Conservation (phyloP, 148 eudicot species). For the Arctostaphylos glauca region DNA sequence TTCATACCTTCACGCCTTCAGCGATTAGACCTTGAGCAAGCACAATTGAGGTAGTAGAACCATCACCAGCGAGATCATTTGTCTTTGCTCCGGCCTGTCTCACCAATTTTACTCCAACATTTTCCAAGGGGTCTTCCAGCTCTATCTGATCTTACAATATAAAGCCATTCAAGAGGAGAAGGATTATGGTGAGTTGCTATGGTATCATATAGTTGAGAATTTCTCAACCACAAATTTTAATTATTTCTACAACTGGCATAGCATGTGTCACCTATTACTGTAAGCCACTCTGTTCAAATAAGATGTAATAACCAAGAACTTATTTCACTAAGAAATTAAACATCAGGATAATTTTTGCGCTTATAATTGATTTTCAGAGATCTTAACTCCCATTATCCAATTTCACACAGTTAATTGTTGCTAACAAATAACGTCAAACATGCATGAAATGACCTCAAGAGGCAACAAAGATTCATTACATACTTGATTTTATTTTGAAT, state of each 20-base stretch:
- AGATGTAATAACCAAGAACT: background rate
- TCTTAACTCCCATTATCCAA: background rate
- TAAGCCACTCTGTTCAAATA: background rate
- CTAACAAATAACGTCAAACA: background rate
- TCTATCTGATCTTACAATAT: conserved; percentile 50
- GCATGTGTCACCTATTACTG: background rate
- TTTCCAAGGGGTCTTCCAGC: conserved; percentile 82
- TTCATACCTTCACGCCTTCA: conserved; percentile 81
- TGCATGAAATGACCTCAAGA: background rate
- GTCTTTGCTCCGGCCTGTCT: conserved; percentile 97
- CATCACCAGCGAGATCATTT: conserved; percentile 94
- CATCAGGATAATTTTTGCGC: too few species aligned
- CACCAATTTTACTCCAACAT: conserved; percentile 85
- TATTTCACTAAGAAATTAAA: background rate
- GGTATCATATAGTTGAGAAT: background rate
- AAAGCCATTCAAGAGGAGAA: background rate
- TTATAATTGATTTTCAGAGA: background rate
- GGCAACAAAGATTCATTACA: background rate
- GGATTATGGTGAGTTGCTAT: too few species aligned
- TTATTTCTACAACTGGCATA: background rate
- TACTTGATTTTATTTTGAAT: background rate
- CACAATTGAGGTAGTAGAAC: conserved; percentile 82
- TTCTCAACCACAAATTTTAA: background rate
- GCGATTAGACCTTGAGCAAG: conserved; percentile 84
- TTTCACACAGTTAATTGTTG: background rate